These are phyloP conservation scores for Alloascoidea africana DNA, from an alignment of 805 yeast genomes.

Conservation along the genomic window DNA sequence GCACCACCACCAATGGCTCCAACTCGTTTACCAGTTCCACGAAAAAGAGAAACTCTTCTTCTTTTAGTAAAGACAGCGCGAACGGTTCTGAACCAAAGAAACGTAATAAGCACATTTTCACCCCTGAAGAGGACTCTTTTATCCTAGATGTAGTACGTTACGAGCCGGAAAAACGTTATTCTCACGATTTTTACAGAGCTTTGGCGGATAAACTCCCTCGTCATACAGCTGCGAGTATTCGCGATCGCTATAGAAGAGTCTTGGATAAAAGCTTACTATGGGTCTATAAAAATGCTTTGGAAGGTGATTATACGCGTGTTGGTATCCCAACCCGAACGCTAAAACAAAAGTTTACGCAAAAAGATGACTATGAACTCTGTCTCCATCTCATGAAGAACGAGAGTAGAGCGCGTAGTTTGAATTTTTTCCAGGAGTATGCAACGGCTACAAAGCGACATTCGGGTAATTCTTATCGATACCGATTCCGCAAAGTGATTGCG, in stretches of 20 bases:
- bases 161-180: conserved; percentile 48
- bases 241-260: conserved; percentile 66
- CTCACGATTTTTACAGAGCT: conserved; percentile 50
- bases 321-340: conserved; percentile 18
- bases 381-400: conserved; percentile 24
- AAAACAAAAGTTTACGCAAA: conserved; percentile 51
- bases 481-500: conserved; percentile 24
- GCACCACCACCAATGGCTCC: too few species aligned
- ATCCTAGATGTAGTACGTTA: conserved; percentile 1
- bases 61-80: too few species aligned
- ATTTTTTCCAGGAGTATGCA: conserved; percentile 48
- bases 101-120: conserved; percentile 7
- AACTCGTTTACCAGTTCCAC: too few species aligned
- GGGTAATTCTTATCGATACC: conserved; percentile 59
- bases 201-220: conserved; percentile 35
- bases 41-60: too few species aligned
- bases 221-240: conserved; percentile 64
- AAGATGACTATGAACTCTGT: conserved; percentile 55
- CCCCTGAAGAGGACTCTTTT: conserved; percentile 6
- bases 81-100: too few species aligned
- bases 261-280: neutral
- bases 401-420: conserved; percentile 47
- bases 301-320: conserved; percentile 19
- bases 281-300: conserved; percentile 4
- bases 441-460: conserved; percentile 47